Evolutionary conservation across 768 basidiomycete genomes (phyloP).

Genomic region (Termitomyces sp.): DNA sequence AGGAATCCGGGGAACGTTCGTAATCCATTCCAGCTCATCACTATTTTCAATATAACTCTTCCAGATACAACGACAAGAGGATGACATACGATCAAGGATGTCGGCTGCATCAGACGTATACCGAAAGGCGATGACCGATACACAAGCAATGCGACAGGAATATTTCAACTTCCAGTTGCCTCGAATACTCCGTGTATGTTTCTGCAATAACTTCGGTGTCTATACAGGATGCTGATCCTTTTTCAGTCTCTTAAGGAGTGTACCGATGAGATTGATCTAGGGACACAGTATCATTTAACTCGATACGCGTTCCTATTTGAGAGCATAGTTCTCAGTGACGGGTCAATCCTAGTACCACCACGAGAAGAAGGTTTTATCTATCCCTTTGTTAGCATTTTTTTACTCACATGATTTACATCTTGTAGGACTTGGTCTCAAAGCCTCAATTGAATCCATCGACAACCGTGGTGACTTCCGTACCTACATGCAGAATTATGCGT

Average conservation of each 20-base stretch:
- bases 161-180: slow-evolving; percentile 98
- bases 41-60: not conserved
- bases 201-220: not conserved
- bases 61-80: slow-evolving; percentile 89
- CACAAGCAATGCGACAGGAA: slow-evolving; percentile 89
- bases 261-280: slow-evolving; percentile 93
- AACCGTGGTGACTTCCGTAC: slow-evolving; percentile 92
- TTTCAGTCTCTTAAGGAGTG: slow-evolving; percentile 86
- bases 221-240: not conserved
- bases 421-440: slow-evolving; percentile 71
- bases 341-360: slow-evolving; percentile 75
- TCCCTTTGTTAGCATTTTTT: not conserved
- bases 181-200: slow-evolving; percentile 81
- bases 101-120: slow-evolving; percentile 85
- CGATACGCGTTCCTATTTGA: slow-evolving; percentile 95
- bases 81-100: slow-evolving; percentile 86
- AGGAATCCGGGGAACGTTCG: slow-evolving; percentile 86
- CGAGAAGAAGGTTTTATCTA: slow-evolving; percentile 56
- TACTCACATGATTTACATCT: slow-evolving; percentile 2
- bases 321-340: slow-evolving; percentile 85
- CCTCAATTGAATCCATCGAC: slow-evolving; percentile 88
- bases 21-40: not conserved
- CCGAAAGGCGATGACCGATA: slow-evolving; percentile 85
- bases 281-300: slow-evolving; percentile 96
- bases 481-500: slow-evolving; percentile 97